Base-by-base conservation (phyloP, 306 rosid genomes). In the Amphicarpaea edgeworthii region DNA sequence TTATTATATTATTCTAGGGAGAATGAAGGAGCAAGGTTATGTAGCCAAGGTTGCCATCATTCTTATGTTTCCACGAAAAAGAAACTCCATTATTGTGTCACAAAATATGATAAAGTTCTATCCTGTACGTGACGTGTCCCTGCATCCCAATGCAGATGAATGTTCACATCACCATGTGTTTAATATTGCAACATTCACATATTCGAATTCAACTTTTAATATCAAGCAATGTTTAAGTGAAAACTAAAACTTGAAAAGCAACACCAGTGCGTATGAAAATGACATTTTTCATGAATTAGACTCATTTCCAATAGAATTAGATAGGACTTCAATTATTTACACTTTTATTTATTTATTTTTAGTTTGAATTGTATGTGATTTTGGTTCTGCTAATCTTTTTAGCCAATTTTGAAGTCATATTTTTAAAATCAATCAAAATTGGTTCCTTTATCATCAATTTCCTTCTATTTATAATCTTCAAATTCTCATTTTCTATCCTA, bases 1-100 rank as follows among this genome's bases (percentile, higher is more conserved):
- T 59, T 59, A 14, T 59, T 28, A 21, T 60, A 60, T 59, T 59
- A 14, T 59, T 28, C 43, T 60, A 30, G 23, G 66, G 42, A 60
- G 43, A 60, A 60, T 15, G 32, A 32, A 60, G 43, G 32, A 54
- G 7, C 14, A 30, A 60, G 65, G 19, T 59, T 14, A 26, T 59
- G 20, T 58, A 26, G 21, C 41, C 21, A 59, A 59, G 19, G 41
- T 26, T 30, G 21, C 66, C 41, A 14, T 60, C 66, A 60, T 60
- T 28, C 12, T 60, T 5, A 26, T 58, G 42, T 26, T 26, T 60
- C 12, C 42, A 30, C 17, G 2, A 15, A 60, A 60, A 60, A 60
- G 66, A 28, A 60, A 30, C 6, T 30, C 28, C 42, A 15, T 28
- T 60, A 60, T 58, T 58, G 10, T 57, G 63, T 58, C 64, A 58